Conservation (phyloP, 2,329 filamentous ascomycete genomes). For the Emergomyces pasteurianus region DNA sequence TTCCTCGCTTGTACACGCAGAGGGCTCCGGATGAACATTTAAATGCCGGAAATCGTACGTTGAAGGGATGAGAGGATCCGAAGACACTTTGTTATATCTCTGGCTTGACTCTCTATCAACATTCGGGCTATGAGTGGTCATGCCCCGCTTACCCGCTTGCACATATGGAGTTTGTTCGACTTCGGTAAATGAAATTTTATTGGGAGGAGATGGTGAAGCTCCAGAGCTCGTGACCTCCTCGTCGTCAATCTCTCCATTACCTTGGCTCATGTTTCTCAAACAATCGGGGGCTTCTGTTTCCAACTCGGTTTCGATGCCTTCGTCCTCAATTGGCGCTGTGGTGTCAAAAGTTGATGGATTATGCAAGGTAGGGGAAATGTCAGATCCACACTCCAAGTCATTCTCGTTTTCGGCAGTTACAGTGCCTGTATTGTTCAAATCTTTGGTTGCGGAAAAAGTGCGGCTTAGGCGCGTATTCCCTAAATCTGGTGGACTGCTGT, state of each 20-base stretch:
- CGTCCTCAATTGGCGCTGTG: not conserved
- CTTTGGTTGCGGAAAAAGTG: not conserved
- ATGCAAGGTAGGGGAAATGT: not conserved
- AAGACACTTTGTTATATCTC: not conserved
- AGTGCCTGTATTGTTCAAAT: not conserved
- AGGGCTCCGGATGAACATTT: not conserved
- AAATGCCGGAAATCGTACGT: constrained; percentile 4
- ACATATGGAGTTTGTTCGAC: constrained; percentile 7
- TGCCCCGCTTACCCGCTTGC: not conserved
- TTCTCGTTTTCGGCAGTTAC: not conserved
- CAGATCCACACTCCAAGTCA: no score
- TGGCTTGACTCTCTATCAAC: not conserved
- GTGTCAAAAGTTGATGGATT: not conserved
- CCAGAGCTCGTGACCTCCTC: constrained; percentile 4
- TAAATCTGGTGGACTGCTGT: constrained; percentile 17
- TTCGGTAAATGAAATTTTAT: constrained; percentile 6
- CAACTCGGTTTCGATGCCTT: constrained; percentile 1
- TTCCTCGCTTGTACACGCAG: not conserved
- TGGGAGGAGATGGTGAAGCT: not conserved
- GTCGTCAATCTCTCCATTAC: not conserved
- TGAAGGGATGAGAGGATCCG: constrained; percentile 7
- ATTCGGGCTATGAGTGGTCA: not conserved
- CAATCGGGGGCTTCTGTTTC: not conserved
- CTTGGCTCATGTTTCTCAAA: not conserved
- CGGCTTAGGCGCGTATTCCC: not conserved